phyloP scores from a whole-genome alignment of 148 eudicot genomes.

The Hydrangea macrophylla region DNA sequence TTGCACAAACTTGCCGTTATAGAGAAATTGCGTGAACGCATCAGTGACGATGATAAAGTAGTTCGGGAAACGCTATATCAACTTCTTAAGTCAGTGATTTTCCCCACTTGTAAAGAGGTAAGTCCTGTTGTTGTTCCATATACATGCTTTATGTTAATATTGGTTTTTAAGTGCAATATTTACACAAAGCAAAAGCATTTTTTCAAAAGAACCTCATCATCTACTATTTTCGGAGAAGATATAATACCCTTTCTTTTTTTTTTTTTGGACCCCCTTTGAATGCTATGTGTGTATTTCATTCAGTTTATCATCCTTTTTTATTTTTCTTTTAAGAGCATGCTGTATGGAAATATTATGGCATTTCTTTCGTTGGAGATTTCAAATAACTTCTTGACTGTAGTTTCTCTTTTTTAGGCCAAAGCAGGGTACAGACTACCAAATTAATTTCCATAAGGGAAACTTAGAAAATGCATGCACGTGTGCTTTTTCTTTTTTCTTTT shows the following conservation, averaged over 20 bases:
- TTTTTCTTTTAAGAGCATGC: too few species aligned
- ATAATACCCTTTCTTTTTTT: background rate
- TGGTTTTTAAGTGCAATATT: conserved; percentile 10
- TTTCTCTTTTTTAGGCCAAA: background rate
- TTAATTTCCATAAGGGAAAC: background rate
- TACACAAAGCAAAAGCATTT: too few species aligned
- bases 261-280: background rate
- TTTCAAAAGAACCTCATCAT: too few species aligned
- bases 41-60: conserved; percentile 76
- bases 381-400: background rate
- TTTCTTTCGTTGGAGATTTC: background rate
- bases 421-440: background rate
- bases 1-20: conserved; percentile 73
- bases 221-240: background rate
- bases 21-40: conserved; percentile 95
- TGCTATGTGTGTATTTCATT: too few species aligned
- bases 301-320: too few species aligned
- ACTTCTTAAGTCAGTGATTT: conserved; percentile 68
- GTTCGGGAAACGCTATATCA: conserved; percentile 89
- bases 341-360: background rate
- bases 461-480: background rate
- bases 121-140: background rate
- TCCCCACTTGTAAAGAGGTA: conserved; percentile 84
- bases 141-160: background rate
- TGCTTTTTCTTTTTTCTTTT: too few species aligned